Evolutionary conservation across 1,284 basidiomycete genomes (phyloP), one percentile per base, ranked within the genome.

Genomic region (Grifola frondosa): DNA sequence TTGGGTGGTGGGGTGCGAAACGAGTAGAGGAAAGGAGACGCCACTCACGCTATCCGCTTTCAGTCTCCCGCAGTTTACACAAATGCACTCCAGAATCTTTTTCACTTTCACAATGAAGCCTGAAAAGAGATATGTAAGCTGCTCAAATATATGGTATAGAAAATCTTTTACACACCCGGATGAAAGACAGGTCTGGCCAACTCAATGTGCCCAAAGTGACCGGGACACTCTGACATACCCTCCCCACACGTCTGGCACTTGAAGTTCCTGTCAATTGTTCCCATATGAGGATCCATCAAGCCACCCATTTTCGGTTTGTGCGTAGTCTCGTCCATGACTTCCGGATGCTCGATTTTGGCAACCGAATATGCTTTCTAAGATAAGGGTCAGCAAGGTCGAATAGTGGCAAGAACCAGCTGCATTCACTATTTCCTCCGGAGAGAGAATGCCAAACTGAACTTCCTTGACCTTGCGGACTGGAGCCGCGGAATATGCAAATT

Each of bases 201-300:
- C 72, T 99, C 97, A 60, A 99, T 95, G 69, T 99, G 94, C 46
- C 95, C 96, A 71, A 99, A 99, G 69, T 99, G 97, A 43, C 97
- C 97, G 23, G 97, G 96, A 71, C 94, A 96, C 64, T 96, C 92
- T 23, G 91, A 86, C 92, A 96, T 97, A 37, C 95, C 96, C 78
- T 97, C 94, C 60, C 94, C 94, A 69, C 97, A 99, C 20, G 97
- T 99, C 73, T 98, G 94, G 66, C 97, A 99, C 75, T 99, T 99
- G 76, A 97, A 98, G 69, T 98, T 98, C 54, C 97, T 82, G 74
- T 99, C 96, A 66, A 98, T 98, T 35, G 91, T 99, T 36, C 97
- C 97, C 85, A 99, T 92, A 47, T 93, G 84, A 40, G 95, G 93
- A 72, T 99, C 97, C 82, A 97, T 97, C 58, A 99, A 77, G 50